Conservation (phyloP, 768 basidiomycete genomes). For the Paxillus ammoniavirescens region DNA sequence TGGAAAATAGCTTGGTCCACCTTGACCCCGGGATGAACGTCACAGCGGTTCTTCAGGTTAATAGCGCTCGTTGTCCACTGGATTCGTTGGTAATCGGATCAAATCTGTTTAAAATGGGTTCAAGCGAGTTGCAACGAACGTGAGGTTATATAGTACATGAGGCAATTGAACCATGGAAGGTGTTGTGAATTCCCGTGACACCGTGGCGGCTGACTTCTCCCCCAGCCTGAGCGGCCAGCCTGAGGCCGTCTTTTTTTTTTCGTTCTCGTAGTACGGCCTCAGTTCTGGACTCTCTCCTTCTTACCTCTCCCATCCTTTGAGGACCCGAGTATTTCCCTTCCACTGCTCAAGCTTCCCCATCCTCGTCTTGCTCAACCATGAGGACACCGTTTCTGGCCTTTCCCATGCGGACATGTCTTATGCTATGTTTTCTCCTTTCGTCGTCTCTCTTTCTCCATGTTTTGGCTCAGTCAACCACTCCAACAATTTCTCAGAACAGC, state of each 20-base stretch:
- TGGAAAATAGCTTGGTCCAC: background rate
- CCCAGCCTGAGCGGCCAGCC: background rate
- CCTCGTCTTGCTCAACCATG: slow-evolving; percentile 10
- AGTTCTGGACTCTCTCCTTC: slow-evolving; percentile 6
- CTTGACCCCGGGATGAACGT: background rate
- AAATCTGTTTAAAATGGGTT: background rate
- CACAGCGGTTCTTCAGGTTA: background rate
- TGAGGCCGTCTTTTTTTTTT: background rate
- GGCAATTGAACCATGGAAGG: slow-evolving; percentile 1
- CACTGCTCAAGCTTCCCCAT: background rate
- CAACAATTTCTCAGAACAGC: slow-evolving; percentile 18
- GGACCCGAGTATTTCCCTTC: background rate
- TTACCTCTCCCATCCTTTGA: slow-evolving; percentile 7
- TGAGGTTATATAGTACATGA: background rate
- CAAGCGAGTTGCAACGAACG: background rate
- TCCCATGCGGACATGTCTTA: slow-evolving; percentile 1
- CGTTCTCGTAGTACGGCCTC: background rate
- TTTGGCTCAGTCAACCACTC: slow-evolving; percentile 35
- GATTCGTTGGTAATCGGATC: background rate
- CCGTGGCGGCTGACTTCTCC: slow-evolving; percentile 32
- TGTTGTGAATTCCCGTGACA: slow-evolving; percentile 15
- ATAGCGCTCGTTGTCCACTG: too few relatives aligned
- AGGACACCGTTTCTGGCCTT: background rate
- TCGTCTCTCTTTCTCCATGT: slow-evolving; percentile 32
- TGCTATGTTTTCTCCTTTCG: slow-evolving; percentile 25